Conservation (phyloP, 139 green algal genomes). For the Ettlia oleoabundans region DNA sequence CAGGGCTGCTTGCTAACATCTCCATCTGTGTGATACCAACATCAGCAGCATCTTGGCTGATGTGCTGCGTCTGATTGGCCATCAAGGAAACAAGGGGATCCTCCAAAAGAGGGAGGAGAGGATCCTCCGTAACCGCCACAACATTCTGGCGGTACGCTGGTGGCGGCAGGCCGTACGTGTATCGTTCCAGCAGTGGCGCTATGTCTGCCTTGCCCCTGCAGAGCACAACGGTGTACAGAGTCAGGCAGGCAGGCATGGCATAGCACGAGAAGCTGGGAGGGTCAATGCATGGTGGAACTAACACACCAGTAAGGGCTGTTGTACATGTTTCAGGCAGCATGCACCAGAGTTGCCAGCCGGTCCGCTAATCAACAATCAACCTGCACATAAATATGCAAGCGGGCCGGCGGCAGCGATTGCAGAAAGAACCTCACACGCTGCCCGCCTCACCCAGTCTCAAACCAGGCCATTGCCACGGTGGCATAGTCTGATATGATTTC, state of each 20-base stretch:
- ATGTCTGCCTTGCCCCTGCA: constrained; percentile 6
- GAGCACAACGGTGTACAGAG: too few species aligned
- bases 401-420: too few species aligned
- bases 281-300: neutral
- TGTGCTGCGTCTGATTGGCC: neutral
- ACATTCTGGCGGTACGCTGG: neutral
- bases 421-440: too few species aligned
- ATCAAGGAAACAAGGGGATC: too few species aligned
- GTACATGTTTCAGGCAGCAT: neutral
- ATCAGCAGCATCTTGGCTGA: neutral
- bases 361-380: neutral
- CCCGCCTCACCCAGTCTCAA: constrained; percentile 11
- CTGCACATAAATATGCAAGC: neutral
- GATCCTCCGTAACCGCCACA: neutral
- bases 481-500: constrained; percentile 30
- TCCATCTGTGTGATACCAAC: too few species aligned
- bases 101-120: neutral
- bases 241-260: too few species aligned
- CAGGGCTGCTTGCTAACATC: too few species aligned
- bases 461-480: constrained; percentile 5
- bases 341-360: neutral
- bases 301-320: neutral
- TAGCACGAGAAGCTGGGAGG: neutral
- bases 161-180: constrained; percentile 21
- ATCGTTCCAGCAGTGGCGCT: neutral